Evolutionary conservation across 352 stramenopile genomes (phyloP).

Genomic region (Phytophthora aleatoria): DNA sequence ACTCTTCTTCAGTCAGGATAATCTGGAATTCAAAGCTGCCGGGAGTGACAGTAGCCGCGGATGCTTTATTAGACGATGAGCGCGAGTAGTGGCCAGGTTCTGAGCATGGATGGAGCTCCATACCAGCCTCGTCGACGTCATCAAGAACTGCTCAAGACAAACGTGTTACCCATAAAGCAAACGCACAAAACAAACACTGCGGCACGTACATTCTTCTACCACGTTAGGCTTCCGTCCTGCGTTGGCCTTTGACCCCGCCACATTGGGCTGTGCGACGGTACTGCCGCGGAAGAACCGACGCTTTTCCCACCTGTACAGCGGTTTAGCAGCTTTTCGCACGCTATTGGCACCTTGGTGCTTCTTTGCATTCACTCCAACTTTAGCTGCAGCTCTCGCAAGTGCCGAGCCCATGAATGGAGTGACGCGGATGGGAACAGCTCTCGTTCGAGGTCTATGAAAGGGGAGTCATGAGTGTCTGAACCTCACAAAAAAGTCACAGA

Average conservation of each 20-base stretch:
- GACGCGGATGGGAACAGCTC: conserved; percentile 28
- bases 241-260: conserved; percentile 18
- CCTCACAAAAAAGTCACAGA: neutral
- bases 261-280: conserved; percentile 19
- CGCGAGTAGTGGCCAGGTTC: conserved; percentile 63
- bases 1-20: conserved; percentile 61
- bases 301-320: conserved; percentile 66
- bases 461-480: neutral
- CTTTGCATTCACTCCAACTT: conserved; percentile 27
- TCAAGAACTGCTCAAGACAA: conserved; percentile 32
- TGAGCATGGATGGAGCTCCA: conserved; percentile 46
- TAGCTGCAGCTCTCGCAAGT: conserved; percentile 26
- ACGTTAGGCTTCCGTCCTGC: conserved; percentile 14
- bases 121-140: conserved; percentile 47
- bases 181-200: neutral
- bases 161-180: neutral
- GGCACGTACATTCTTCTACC: conserved; percentile 24
- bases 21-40: conserved; percentile 58
- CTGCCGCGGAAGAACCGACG: conserved; percentile 30
- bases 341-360: conserved; percentile 44
- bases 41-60: neutral
- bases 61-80: conserved; percentile 34
- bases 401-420: conserved; percentile 43
- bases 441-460: conserved; percentile 24
- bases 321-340: conserved; percentile 39